These are phyloP conservation scores for Candida palmyrensis DNA, from an alignment of 805 yeast genomes.

Conservation along the genomic window DNA sequence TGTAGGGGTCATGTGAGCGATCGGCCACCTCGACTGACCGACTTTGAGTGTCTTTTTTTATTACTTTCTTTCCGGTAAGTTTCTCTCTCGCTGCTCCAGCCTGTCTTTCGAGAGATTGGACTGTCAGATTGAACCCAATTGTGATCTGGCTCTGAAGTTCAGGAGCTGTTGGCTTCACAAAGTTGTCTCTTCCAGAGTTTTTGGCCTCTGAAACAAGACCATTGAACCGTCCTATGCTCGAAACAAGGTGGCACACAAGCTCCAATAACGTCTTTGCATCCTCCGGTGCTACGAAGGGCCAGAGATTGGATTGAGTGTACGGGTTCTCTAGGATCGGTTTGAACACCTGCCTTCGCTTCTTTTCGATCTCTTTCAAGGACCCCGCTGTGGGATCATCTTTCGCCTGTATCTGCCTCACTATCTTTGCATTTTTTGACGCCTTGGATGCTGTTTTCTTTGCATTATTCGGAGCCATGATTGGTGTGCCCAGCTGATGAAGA, in stretches of 20 bases:
- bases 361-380: conserved; percentile 47
- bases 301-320: conserved; percentile 40
- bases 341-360: conserved; percentile 50
- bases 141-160: conserved; percentile 18
- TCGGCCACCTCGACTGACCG: too few species aligned
- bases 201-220: conserved; percentile 7
- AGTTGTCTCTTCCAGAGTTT: conserved; percentile 1
- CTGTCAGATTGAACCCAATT: conserved; percentile 55
- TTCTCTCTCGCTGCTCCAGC: conserved; percentile 19
- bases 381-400: conserved; percentile 13
- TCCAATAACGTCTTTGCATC: conserved; percentile 34
- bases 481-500: conserved; percentile 3
- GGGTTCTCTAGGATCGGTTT: conserved; percentile 66
- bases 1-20: conserved; percentile 7
- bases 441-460: not conserved
- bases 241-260: conserved; percentile 25
- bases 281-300: conserved; percentile 39
- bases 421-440: not conserved
- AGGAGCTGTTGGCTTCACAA: conserved; percentile 16
- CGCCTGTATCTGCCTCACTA: too few species aligned
- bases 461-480: too few species aligned
- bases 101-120: conserved; percentile 40
- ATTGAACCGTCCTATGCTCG: conserved; percentile 25
- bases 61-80: conserved; percentile 7
- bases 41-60: conserved; percentile 1